Evolutionary conservation across 192 early-diverging fungal genomes (phyloP), one percentile per base, ranked within the genome.

Genomic region (Helicostylum pulchrum): DNA sequence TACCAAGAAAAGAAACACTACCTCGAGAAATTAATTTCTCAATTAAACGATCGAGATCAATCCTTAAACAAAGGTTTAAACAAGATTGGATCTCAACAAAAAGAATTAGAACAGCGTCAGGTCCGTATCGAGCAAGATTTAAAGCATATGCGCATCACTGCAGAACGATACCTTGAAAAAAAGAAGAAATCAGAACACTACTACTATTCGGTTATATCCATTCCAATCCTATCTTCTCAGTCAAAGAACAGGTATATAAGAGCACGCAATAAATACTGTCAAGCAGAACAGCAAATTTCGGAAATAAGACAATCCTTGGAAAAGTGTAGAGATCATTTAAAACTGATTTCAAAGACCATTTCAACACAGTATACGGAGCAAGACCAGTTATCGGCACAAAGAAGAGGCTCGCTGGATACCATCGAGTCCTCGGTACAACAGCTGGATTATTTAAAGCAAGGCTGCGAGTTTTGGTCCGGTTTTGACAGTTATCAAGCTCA

Each of bases 401-500:
- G 44, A 61, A 49, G 32, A 36, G 30, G 32, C 7, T 49, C 60
- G 2, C 5, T 61, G 0, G 46, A 61, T 20, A 49, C 26, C n/a
- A 14, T 61, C n/a, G 26, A 36, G 15, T 30, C 26, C 17, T 23
- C 19, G 19, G 39, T 42, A 36, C 23, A 61, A 34, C 45, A 7
- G 4, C 15, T 36, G 15, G 7, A 31, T 8, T 36, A 61, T 34
- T 43, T 61, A 2, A n/a, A 30, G 8, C n/a, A 61, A 49, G 47
- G 60, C 14, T 31, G 30, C 48, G 46, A 49, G 15, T 61, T 32
- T 34, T 61, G 60, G 60, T 14, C 30, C n/a, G 60, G 32, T 12
- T 61, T 61, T 49, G 44, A 61, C 7, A 49, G 20, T 17, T 31
- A 61, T 61, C 60, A 61, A 21, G 43, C 43, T 26, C 26, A 61